A percentile compares a stretch with the other conserved stretches of the same genome.
phyloP scores from a whole-genome alignment of 495 filamentous ascomycete species.

The Penicillium angulare region DNA sequence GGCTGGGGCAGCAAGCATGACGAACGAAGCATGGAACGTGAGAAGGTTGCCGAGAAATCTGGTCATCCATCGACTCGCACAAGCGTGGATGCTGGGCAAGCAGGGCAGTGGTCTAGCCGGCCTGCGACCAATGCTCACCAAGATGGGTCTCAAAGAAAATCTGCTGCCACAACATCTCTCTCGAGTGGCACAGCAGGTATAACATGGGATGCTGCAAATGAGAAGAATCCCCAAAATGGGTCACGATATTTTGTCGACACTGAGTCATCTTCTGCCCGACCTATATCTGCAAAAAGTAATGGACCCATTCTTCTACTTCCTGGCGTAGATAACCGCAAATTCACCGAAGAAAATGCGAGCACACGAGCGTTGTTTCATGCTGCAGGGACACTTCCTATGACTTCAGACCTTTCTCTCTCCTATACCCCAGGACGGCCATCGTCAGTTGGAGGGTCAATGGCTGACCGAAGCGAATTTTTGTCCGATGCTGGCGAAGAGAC shows the following conservation, averaged over 20 bases:
- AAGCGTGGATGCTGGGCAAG: slow-evolving; percentile 37
- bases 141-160: neutral
- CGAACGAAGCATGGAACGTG: slow-evolving; percentile 60
- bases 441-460: slow-evolving; percentile 29
- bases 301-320: slow-evolving; percentile 35
- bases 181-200: slow-evolving; percentile 1
- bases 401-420: slow-evolving; percentile 21
- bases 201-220: slow-evolving; percentile 12
- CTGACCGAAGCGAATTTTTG: slow-evolving; percentile 35
- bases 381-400: slow-evolving; percentile 27
- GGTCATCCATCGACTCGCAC: slow-evolving; percentile 25
- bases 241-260: slow-evolving; percentile 1
- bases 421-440: slow-evolving; percentile 20
- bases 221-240: slow-evolving; percentile 7
- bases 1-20: slow-evolving; percentile 87
- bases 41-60: slow-evolving; percentile 33
- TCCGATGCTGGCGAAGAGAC: slow-evolving; percentile 28
- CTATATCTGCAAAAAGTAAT: slow-evolving; percentile 17
- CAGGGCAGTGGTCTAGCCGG: slow-evolving; percentile 31
- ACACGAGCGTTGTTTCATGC: slow-evolving; percentile 38
- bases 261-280: slow-evolving; percentile 7
- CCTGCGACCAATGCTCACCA: slow-evolving; percentile 6
- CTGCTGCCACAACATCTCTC: neutral
- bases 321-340: slow-evolving; percentile 26
- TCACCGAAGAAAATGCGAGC: slow-evolving; percentile 35